Conservation (phyloP, 257 asterid species). For the Fraxinus quadrangulata region DNA sequence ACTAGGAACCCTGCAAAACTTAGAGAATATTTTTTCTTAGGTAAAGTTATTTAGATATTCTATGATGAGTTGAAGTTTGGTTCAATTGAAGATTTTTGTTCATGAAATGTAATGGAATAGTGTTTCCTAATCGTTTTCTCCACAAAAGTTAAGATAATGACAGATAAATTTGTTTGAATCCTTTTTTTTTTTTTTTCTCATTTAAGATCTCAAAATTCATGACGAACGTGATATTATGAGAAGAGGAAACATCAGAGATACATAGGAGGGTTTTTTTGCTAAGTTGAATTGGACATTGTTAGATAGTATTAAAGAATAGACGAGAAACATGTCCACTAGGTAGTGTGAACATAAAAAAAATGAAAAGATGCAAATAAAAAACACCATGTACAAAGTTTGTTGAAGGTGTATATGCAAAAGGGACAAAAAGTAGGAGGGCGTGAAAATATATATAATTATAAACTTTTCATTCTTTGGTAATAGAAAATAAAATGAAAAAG, state of each 20-base stretch:
- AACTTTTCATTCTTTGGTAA: not conserved
- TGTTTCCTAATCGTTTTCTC: not conserved
- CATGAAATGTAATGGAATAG: not conserved
- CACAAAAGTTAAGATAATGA: not conserved
- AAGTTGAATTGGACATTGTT: not conserved
- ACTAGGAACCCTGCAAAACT: constrained; percentile 2
- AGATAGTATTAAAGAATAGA: not conserved
- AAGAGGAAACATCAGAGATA: too few relatives aligned
- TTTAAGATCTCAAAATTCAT: not conserved
- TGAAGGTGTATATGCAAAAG: too few relatives aligned
- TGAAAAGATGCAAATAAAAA: not conserved
- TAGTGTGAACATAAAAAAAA: too few relatives aligned
- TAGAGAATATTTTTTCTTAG: constrained; percentile 31
- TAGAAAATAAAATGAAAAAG: not conserved
- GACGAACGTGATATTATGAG: not conserved
- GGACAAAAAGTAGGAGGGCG: not conserved
- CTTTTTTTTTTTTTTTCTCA: too few relatives aligned
- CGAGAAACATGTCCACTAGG: too few relatives aligned
- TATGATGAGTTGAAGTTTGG: constrained; percentile 8
- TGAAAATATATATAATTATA: not conserved
- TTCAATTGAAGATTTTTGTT: constrained; percentile 2
- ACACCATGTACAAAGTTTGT: not conserved
- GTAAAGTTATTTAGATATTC: constrained; percentile 21
- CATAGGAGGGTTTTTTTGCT: not conserved
- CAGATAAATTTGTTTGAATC: not conserved